Conservation (phyloP, 768 basidiomycete species). For the Tulasnella sp. region DNA sequence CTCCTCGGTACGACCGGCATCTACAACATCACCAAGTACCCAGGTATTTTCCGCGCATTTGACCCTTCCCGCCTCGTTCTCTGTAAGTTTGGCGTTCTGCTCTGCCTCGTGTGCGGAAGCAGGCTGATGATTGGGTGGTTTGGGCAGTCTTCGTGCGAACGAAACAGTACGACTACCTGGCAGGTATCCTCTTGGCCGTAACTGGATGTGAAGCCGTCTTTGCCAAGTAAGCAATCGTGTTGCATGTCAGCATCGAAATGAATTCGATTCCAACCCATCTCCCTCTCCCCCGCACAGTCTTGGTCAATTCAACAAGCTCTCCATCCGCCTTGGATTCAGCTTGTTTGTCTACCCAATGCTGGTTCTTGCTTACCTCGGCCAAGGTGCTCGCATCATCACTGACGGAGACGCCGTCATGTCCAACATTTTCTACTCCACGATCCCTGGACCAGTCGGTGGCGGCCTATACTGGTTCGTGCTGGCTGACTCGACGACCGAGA, state of each 20-base stretch:
- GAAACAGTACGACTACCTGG: conserved; percentile 53
- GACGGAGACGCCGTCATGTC: conserved; percentile 48
- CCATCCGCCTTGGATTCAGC: conserved; percentile 58
- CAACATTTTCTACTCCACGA: conserved; percentile 61
- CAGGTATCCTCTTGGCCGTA: conserved; percentile 61
- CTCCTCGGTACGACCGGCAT: conserved; percentile 53
- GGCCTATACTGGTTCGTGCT: conserved; percentile 55
- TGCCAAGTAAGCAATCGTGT: conserved; percentile 49
- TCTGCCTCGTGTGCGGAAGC: not conserved
- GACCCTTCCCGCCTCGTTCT: conserved; percentile 39
- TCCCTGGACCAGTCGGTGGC: conserved; percentile 54
- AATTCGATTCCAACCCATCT: not conserved
- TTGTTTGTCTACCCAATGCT: conserved; percentile 56
- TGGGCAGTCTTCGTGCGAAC: conserved; percentile 60
- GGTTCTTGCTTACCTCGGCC: conserved; percentile 64
- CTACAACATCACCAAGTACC: conserved; percentile 51
- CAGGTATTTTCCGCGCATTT: conserved; percentile 60
- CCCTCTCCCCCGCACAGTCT: conserved; percentile 40
- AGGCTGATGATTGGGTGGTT: not conserved
- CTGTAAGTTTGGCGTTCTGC: conserved; percentile 40
- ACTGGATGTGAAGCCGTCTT: conserved; percentile 69
- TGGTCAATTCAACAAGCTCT: conserved; percentile 60
- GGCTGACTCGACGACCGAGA: no score
- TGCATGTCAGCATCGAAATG: not conserved
- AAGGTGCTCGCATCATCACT: conserved; percentile 58